phyloP scores from a whole-genome alignment of 2,329 filamentous ascomycete genomes.

The Balansia obtecta region DNA sequence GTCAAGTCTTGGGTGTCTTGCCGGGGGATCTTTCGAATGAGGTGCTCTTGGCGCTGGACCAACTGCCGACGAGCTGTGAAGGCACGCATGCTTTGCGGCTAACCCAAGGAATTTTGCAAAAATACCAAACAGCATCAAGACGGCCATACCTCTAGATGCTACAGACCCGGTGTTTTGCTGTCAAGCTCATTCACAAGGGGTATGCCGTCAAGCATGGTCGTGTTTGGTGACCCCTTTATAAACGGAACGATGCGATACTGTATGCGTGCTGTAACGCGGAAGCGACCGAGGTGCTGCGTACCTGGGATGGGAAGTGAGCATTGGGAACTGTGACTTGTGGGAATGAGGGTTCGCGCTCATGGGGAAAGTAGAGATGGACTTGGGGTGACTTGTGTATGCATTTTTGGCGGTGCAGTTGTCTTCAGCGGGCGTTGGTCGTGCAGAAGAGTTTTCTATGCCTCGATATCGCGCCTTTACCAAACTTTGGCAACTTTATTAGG shows the following conservation, averaged over 20 bases:
- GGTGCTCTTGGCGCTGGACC: constrained; percentile 18
- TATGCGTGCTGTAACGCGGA: constrained; percentile 14
- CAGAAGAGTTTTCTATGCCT: too few relatives aligned
- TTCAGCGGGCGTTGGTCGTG: too few relatives aligned
- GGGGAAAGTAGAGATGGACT: too few relatives aligned
- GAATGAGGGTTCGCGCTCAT: too few relatives aligned
- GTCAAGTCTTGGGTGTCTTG: constrained; percentile 16
- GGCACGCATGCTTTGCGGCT: constrained; percentile 19
- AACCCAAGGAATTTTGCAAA: too few relatives aligned
- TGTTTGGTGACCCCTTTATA: constrained; percentile 36
- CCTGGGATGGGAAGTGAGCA: background rate
- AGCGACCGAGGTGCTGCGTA: background rate
- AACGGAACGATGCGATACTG: constrained; percentile 20
- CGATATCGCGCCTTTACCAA: too few relatives aligned
- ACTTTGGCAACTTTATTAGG: too few relatives aligned
- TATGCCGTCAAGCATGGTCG: constrained; percentile 84
- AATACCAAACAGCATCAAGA: constrained; percentile 69
- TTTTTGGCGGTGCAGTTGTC: too few relatives aligned
- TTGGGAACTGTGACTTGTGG: too few relatives aligned
- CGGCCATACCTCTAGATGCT: constrained; percentile 64
- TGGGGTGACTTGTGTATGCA: too few relatives aligned
- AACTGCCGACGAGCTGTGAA: constrained; percentile 24
- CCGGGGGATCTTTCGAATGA: constrained; percentile 18
- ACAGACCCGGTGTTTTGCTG: constrained; percentile 74
- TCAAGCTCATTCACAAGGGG: constrained; percentile 97